Evolutionary conservation across 371 early-diverging fungal species (phyloP), one percentile per base, ranked within the genome.

Genomic region (Globomyces sp.): DNA sequence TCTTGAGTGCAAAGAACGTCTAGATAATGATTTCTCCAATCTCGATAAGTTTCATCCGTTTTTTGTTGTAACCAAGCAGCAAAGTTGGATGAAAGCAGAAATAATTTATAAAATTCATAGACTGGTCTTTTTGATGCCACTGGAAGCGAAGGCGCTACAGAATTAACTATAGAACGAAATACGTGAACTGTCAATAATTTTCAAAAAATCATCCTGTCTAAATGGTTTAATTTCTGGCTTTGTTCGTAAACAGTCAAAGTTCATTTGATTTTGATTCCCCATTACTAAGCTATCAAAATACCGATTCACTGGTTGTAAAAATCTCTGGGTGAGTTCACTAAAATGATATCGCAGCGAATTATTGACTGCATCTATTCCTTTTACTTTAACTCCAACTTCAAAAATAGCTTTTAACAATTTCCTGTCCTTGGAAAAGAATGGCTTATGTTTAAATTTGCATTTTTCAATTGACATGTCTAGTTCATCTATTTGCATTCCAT

Each of bases 31-130:
- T 75, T 71, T 24, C 85, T 77, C 74, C 93, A 85, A 49, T 88
- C 88, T 6, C 85, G 80, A 71, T 90, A 87, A 0, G 92, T 89
- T 51, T 89, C 87, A 37, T 78, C 79, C 6, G 90, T 90, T n/a
- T 91, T 85, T 48, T 84, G 80, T 10, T 90, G 91, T 40, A 96
- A 82, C 98, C 98, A 98, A 10, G 94, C 87, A 4, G 94, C 94
- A 85, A 98, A 98, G 69, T 94, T 94, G 63, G 94, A 91, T 53
- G 94, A 94, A 71, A 88, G 89, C 50, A 96, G 74, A 73, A 98
- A 98, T 63, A 86, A 89, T 42, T 82, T 71, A 74, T 98, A 98
- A 43, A 98, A 81, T 57, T 90, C 90, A 49, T 59, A 46, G 55
- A 79, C 1, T 58, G 81, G 68, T 62, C 74, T 76, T 69, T 68